These are phyloP conservation scores for Vaccinium vitisidaea DNA, from an alignment of 148 eudicot species.

Conservation along the genomic window DNA sequence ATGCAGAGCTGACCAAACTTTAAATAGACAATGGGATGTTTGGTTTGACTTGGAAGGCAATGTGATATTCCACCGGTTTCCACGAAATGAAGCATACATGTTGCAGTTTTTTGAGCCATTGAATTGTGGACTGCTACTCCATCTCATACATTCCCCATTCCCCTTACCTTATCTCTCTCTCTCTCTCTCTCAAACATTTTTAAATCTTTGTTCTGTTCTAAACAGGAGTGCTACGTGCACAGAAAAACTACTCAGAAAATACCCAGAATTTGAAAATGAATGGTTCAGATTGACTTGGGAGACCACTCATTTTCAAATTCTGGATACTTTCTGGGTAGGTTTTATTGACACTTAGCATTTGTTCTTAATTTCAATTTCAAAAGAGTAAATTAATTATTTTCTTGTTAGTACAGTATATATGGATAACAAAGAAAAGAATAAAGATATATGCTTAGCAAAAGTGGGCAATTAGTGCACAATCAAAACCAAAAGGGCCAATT, in stretches of 20 bases:
- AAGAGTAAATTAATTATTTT: not conserved
- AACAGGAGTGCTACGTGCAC: no score
- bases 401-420: no score
- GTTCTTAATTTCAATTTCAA: not conserved
- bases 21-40: constrained; percentile 10
- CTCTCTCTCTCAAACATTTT: no score
- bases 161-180: no score
- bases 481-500: not conserved
- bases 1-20: not conserved
- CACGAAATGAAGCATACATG: not conserved
- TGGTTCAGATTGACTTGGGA: no score
- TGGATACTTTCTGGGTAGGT: no score
- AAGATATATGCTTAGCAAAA: not conserved
- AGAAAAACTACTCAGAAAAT: no score
- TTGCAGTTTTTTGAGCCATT: not conserved
- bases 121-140: not conserved
- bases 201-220: no score
- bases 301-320: no score
- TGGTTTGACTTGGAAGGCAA: constrained; percentile 17
- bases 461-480: not conserved
- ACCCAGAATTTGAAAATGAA: no score
- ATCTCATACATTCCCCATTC: not conserved
- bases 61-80: constrained; percentile 3
- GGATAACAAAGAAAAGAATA: not conserved
- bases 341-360: no score